Base-by-base conservation (phyloP, 1,139 yeast genomes). In the Zygosaccharomyces sapae region DNA sequence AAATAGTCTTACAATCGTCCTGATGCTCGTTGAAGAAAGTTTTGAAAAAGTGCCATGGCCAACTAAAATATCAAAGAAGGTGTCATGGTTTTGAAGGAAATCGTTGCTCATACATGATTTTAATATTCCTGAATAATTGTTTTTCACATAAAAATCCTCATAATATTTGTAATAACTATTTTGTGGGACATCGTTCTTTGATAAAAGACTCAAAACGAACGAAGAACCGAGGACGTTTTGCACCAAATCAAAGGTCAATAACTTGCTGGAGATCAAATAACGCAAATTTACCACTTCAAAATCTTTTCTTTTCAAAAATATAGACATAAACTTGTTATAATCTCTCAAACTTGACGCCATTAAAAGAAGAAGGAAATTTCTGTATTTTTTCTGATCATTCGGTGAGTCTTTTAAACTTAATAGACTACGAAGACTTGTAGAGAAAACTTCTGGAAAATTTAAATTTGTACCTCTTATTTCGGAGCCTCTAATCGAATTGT, bases 241-340 rank as follows among this genome's bases (percentile, higher is more conserved):
- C 8, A 63, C 52, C 34, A 58, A 59, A 16, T 57, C 66, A 13
- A 63, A 49, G 4, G 63, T 58, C 33, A 63, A 41, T n/a, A 63
- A 44, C 42, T 63, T 65, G 8, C 50, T 44, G 3, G 64, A 55
- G 5, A 63, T 55, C 24, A 65, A 48, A 24, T 46, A 43, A 7
- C 59, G 41, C 30, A 65, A 48, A 38, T 61, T 59, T 8, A 50
- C 46, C 10, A 45, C 42, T 12, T 53, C 52, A 33, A 59, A 61
- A 47, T 55, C 56, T 46, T 59, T 62, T 30, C 67, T 53, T 41
- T 63, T 65, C 41, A 65, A 47, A 43, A 53, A 63, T 13, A 65
- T 56, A 1, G 68, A 56, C 57, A 63, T 56, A 36, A 59, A 62
- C 36, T 63, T 65, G 38, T 55, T 57, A 41, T 63, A 63, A 7